Evolutionary conservation across 768 basidiomycete genomes (phyloP).

Genomic region (Rossbeevera mucosa): DNA sequence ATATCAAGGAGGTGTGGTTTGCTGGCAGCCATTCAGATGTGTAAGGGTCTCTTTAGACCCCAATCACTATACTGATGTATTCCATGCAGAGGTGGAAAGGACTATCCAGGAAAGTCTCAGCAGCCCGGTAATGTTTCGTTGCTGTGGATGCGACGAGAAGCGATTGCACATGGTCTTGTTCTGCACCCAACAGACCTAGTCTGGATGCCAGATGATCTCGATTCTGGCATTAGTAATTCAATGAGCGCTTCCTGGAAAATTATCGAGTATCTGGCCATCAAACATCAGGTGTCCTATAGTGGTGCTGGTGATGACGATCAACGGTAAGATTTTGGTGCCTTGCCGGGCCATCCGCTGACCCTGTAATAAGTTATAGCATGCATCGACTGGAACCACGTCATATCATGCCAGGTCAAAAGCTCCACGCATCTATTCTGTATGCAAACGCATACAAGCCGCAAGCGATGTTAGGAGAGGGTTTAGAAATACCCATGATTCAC

Average conservation of each 20-base stretch:
- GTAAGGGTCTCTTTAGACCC: not conserved
- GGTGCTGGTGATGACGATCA: not conserved
- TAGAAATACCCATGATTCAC: not conserved
- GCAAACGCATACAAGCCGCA: not conserved
- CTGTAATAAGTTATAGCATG: not conserved
- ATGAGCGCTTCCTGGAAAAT: not conserved
- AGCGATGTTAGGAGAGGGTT: not conserved
- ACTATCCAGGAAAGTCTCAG: not conserved
- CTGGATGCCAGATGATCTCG: not conserved
- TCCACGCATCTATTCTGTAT: not conserved
- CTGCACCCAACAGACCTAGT: not conserved
- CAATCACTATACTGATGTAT: not conserved
- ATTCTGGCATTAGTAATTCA: not conserved
- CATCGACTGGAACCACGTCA: not conserved
- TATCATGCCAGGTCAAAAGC: not conserved
- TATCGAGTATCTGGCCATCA: not conserved
- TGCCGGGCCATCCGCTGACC: not conserved
- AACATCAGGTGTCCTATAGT: not conserved
- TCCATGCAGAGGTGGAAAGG: not conserved
- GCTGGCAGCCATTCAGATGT: not conserved
- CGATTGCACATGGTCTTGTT: not conserved
- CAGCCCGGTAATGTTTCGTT: not conserved
- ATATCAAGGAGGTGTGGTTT: not conserved
- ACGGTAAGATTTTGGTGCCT: not conserved
- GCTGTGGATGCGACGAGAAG: not conserved